Evolutionary conservation across 345 rosid species (phyloP).

Genomic region (Murraya koenigii): DNA sequence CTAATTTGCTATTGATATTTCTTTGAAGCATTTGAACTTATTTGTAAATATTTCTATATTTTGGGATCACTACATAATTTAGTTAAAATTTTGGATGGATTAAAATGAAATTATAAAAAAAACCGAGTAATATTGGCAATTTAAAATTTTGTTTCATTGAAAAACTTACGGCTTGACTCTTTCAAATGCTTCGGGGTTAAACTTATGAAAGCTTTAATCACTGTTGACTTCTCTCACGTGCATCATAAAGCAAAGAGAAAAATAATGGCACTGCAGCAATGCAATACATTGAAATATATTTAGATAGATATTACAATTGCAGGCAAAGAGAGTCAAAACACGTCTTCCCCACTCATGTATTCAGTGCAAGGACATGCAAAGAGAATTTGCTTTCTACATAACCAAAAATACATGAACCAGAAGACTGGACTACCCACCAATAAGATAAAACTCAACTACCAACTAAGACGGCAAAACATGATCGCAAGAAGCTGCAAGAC

Average conservation of each 20-base stretch:
- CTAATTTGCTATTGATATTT: too few species aligned
- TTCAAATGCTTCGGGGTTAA: too few species aligned
- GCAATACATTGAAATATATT: conserved; percentile 1
- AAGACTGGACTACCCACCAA: conserved; percentile 19
- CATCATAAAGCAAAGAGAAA: neutral
- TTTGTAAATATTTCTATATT: too few species aligned
- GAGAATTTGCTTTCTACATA: conserved; percentile 46
- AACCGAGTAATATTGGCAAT: too few species aligned
- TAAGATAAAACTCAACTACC: conserved; percentile 14
- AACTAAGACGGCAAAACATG: neutral
- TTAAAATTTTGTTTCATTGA: too few species aligned
- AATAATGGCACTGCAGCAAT: neutral
- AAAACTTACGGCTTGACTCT: too few species aligned
- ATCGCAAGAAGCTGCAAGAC: neutral
- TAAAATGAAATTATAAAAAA: too few species aligned
- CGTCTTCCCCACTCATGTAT: conserved; percentile 37
- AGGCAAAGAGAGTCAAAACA: neutral
- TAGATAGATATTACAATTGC: conserved; percentile 9
- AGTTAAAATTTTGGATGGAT: too few species aligned
- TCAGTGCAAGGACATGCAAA: conserved; percentile 41
- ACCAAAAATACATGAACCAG: conserved; percentile 34
- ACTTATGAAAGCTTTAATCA: too few species aligned
- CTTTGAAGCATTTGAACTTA: too few species aligned
- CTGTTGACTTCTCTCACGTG: neutral
- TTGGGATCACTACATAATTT: too few species aligned